phyloP scores from a whole-genome alignment of 805 yeast species.

The Candida parachauliodes region DNA sequence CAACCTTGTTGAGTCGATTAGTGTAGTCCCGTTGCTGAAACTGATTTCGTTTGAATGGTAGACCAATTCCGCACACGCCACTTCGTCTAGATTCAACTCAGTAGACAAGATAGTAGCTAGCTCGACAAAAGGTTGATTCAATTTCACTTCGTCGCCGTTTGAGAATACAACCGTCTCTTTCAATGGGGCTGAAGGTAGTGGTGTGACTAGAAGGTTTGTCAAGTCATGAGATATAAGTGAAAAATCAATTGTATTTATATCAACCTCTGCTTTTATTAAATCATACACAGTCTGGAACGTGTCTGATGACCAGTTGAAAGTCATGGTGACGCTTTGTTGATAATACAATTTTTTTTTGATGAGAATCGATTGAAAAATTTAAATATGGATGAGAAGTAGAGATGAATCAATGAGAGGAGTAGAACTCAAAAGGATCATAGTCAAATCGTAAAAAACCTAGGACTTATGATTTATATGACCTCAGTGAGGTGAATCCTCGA shows the following conservation, averaged over 20 bases:
- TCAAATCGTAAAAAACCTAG: too few species aligned
- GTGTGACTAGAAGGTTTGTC: slow-evolving; percentile 35
- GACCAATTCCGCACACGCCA: slow-evolving; percentile 68
- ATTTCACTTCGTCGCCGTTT: slow-evolving; percentile 54
- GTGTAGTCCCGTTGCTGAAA: slow-evolving; percentile 44
- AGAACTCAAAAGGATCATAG: too few species aligned
- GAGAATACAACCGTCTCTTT: slow-evolving; percentile 35
- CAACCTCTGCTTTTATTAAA: slow-evolving; percentile 32
- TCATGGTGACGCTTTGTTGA: slow-evolving; percentile 2
- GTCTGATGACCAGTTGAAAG: slow-evolving; percentile 37
- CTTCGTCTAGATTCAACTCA: slow-evolving; percentile 60
- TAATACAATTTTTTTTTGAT: slow-evolving; percentile 1
- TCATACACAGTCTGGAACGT: slow-evolving; percentile 45
- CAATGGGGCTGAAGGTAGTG: slow-evolving; percentile 38
- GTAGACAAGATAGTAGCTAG: slow-evolving; percentile 56
- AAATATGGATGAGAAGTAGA: background rate
- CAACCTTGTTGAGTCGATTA: slow-evolving; percentile 62
- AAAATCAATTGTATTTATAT: slow-evolving; percentile 18
- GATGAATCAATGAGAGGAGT: too few species aligned
- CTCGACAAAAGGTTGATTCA: slow-evolving; percentile 65
- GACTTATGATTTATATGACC: too few species aligned
- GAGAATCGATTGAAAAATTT: background rate
- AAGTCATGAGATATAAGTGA: slow-evolving; percentile 44
- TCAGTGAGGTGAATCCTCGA: too few species aligned
- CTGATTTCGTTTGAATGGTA: slow-evolving; percentile 39